Evolutionary conservation across 1,139 yeast species (phyloP), one percentile per base, ranked within the genome.

Genomic region (Lodderomyces jiufengensis): DNA sequence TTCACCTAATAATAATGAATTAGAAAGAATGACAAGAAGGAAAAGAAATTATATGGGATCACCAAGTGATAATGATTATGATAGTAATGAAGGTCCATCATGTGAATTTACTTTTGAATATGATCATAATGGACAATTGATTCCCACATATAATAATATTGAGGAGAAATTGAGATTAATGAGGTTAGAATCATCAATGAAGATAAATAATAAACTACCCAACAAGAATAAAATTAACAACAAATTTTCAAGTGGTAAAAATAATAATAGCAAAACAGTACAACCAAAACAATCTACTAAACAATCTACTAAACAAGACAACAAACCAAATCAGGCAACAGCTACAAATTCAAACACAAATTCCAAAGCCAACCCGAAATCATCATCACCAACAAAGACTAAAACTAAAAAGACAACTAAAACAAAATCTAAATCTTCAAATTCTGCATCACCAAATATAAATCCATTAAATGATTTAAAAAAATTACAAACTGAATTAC

Each of bases 61-160:
- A 18, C 20, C 20, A 18, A 18, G 20, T 18, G 35, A 42, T n/a
- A 13, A 20, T n/a, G 48, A 39, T 14, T 43, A 29, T 1, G 31
- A 39, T 27, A 52, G 48, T 20, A 57, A 44, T 24, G 48, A 48
- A 21, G 68, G 62, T 6, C 66, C 68, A 4, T 60, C 68, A 3
- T 66, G 68, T 47, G 74, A 70, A 40, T 67, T 70, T 43, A 69
- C 71, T 8, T 66, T 66, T 47, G 73, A 66, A 43, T 66, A 66
- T 40, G 72, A 68, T 42, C 57, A 55, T 25, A 59, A 60, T n/a
- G 76, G 74, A 8, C 63, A 65, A 44, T 48, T 70, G 24, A 59
- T 67, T 8, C 73, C 75, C 7, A 63, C 71, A 1, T 62, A 64
- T 34, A 64, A 55, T 44, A 61, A 66, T 32, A 63, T 67, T 9